These are phyloP conservation scores for Pseudocercospora pini-densiflorae DNA, from an alignment of 2,329 filamentous ascomycete species.

Conservation along the genomic window DNA sequence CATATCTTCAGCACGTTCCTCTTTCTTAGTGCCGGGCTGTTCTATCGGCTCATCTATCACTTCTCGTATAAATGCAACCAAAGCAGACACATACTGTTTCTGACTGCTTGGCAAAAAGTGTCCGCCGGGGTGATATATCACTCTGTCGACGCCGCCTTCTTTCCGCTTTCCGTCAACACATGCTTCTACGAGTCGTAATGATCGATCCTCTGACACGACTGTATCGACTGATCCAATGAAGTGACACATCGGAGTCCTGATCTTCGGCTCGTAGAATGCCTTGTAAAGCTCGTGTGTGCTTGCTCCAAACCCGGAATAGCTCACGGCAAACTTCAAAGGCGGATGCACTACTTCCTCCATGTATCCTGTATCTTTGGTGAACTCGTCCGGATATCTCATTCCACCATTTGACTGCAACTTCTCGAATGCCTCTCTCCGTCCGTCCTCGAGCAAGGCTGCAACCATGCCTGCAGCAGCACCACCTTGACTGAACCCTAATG, in stretches of 20 bases:
- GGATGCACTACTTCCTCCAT: constrained; percentile 51
- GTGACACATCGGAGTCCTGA: constrained; percentile 79
- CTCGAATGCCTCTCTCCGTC: constrained; percentile 55
- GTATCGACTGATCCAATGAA: constrained; percentile 83
- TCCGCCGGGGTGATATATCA: constrained; percentile 80
- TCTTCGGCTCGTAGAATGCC: constrained; percentile 75
- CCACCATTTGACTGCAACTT: constrained; percentile 44
- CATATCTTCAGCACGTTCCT: constrained; percentile 69
- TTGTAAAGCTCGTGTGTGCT: constrained; percentile 62
- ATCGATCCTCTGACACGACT: constrained; percentile 80
- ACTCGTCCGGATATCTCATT: constrained; percentile 58
- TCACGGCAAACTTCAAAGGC: constrained; percentile 71
- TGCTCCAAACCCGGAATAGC: constrained; percentile 78
- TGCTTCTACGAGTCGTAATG: constrained; percentile 67
- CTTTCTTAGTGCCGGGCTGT: constrained; percentile 43
- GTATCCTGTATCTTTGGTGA: constrained; percentile 44
- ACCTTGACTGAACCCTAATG: constrained; percentile 83
- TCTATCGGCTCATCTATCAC: constrained; percentile 46
- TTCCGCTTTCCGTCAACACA: constrained; percentile 58
- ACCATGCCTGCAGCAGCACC: constrained; percentile 74
- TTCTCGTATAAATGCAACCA: constrained; percentile 72
- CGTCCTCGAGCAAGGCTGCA: constrained; percentile 69
- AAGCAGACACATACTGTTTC: constrained; percentile 77
- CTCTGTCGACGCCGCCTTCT: constrained; percentile 44
- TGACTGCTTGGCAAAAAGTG: constrained; percentile 82